These are phyloP conservation scores for Jamesozyma piceae DNA, from an alignment of 805 yeast genomes.

Conservation along the genomic window DNA sequence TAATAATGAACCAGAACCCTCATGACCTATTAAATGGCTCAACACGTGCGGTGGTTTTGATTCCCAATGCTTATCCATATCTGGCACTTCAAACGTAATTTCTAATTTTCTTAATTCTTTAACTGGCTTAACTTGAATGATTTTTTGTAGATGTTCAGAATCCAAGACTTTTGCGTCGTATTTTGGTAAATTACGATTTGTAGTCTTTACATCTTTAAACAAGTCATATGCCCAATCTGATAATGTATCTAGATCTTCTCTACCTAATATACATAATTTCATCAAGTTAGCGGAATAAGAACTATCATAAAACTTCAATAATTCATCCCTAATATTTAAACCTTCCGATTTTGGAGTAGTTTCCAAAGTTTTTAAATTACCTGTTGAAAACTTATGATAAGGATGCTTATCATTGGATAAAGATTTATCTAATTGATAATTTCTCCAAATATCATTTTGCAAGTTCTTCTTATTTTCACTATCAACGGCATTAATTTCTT, in stretches of 20 bases:
- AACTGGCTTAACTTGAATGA: slow-evolving; percentile 68
- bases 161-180: slow-evolving; percentile 40
- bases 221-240: slow-evolving; percentile 59
- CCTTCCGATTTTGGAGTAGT: slow-evolving; percentile 51
- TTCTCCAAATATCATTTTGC: slow-evolving; percentile 83
- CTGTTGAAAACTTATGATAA: slow-evolving; percentile 80
- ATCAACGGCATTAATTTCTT: slow-evolving; percentile 91
- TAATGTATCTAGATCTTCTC: slow-evolving; percentile 65
- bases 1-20: slow-evolving; percentile 76
- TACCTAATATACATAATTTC: slow-evolving; percentile 79
- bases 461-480: slow-evolving; percentile 91
- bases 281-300: slow-evolving; percentile 80
- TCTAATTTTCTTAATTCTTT: slow-evolving; percentile 66
- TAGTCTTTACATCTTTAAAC: slow-evolving; percentile 45
- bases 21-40: slow-evolving; percentile 87
- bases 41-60: slow-evolving; percentile 60
- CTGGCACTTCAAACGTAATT: slow-evolving; percentile 69
- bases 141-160: slow-evolving; percentile 39
- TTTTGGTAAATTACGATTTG: slow-evolving; percentile 23
- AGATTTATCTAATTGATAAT: slow-evolving; percentile 73
- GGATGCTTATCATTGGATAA: slow-evolving; percentile 72
- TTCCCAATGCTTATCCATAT: slow-evolving; percentile 56
- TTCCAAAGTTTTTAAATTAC: slow-evolving; percentile 69
- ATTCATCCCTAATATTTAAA: slow-evolving; percentile 69
- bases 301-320: slow-evolving; percentile 60